phyloP scores from a whole-genome alignment of 352 stramenopile species.

The Globisporangium paddicum region DNA sequence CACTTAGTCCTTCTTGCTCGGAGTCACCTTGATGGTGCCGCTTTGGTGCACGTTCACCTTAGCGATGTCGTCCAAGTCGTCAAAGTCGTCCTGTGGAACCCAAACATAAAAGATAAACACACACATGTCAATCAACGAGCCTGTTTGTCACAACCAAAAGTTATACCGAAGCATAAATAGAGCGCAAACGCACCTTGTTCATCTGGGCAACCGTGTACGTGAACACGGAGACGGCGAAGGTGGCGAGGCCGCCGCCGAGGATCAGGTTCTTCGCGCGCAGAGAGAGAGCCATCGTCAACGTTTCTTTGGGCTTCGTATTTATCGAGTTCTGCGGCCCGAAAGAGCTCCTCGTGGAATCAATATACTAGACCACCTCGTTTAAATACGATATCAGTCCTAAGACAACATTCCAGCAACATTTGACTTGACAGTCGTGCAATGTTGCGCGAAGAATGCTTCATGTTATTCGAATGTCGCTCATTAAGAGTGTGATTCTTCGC shows the following conservation, averaged over 20 bases:
- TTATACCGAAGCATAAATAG: background rate
- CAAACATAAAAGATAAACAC: background rate
- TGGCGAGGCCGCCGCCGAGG: slow-evolving; percentile 52
- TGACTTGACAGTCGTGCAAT: background rate
- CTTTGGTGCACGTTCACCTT: slow-evolving; percentile 82
- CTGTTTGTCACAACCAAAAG: background rate
- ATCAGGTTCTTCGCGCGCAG: slow-evolving; percentile 76
- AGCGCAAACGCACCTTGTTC: slow-evolving; percentile 45
- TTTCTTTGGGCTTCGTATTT: slow-evolving; percentile 14
- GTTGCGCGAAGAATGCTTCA: background rate
- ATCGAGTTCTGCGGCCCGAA: background rate
- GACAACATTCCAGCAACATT: background rate
- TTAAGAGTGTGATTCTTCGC: background rate
- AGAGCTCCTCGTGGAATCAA: background rate
- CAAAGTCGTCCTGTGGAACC: slow-evolving; percentile 65
- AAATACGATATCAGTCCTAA: slow-evolving; percentile 5
- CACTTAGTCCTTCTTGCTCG: slow-evolving; percentile 46
- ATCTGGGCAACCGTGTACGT: slow-evolving; percentile 79
- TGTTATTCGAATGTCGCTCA: background rate
- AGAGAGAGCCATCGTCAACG: slow-evolving; percentile 49
- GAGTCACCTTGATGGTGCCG: slow-evolving; percentile 58
- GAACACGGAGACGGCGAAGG: slow-evolving; percentile 65
- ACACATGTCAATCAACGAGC: background rate
- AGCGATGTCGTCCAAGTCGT: slow-evolving; percentile 63
- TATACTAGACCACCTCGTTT: background rate